A percentile compares a stretch with the other conserved stretches of the same genome.
Evolutionary conservation across 1,139 yeast genomes (phyloP).

Genomic region (Taphrina communis): DNA sequence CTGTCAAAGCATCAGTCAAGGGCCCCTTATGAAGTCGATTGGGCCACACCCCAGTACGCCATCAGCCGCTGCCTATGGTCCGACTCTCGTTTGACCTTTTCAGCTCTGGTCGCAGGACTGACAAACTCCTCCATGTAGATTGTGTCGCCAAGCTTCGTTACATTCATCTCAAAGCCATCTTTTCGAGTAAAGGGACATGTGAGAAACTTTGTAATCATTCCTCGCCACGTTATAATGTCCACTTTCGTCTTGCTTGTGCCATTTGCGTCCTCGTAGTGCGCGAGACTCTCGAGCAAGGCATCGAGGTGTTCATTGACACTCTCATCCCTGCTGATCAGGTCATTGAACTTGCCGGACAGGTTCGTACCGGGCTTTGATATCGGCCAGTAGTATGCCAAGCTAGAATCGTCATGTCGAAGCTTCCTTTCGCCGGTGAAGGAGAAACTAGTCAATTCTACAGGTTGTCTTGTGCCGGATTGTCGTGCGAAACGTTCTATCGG

Average conservation of each 20-base stretch:
- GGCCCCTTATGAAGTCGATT: not conserved
- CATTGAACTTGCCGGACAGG: constrained; percentile 66
- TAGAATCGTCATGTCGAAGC: constrained; percentile 57
- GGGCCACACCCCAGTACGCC: constrained; percentile 47
- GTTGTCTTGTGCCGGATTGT: constrained; percentile 53
- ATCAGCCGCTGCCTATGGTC: constrained; percentile 39
- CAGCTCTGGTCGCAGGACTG: constrained; percentile 26
- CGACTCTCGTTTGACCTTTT: constrained; percentile 22
- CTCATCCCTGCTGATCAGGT: constrained; percentile 65
- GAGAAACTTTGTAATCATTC: constrained; percentile 72
- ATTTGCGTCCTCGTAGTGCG: constrained; percentile 63
- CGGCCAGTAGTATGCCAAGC: constrained; percentile 51
- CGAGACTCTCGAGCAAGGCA: constrained; percentile 64
- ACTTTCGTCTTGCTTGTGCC: constrained; percentile 49
- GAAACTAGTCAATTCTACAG: constrained; percentile 69
- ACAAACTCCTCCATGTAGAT: constrained; percentile 49
- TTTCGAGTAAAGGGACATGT: constrained; percentile 63
- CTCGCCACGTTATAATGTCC: constrained; percentile 82
- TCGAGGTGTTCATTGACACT: constrained; percentile 62
- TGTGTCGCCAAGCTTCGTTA: constrained; percentile 57
- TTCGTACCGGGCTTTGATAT: constrained; percentile 52
- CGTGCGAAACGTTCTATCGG: constrained; percentile 28
- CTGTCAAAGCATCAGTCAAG: constrained; percentile 2
- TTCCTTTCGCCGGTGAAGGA: constrained; percentile 62
- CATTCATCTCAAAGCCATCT: constrained; percentile 68